Evolutionary conservation across 208 protist genomes (phyloP), one percentile per base, ranked within the genome.

Genomic region (Paratrypanosoma confusum): DNA sequence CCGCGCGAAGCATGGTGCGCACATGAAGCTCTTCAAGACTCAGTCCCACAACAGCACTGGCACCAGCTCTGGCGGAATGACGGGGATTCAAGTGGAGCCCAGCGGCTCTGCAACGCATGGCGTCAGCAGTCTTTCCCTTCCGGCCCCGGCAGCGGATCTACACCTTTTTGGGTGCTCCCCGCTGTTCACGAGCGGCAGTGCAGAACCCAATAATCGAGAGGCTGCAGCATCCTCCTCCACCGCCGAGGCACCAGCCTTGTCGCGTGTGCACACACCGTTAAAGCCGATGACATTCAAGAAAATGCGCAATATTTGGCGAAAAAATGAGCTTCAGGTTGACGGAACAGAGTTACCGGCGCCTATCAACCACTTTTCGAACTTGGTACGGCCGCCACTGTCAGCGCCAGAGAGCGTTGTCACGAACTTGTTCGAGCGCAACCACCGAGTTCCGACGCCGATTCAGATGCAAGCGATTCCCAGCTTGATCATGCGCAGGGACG

Each of bases 391-490:
- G 8, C 83, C 83, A 26, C 67, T 93, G 31, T 81, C 50, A 38
- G 65, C 75, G 18, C 73, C 80, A 35, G 59, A 67, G 18, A 67
- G 79, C 43, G 57, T 92, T 3, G 75, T 89, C 11, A 69, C 77
- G 38, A 95, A 95, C 56, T 42, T 90, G 20, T 84, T 89, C 39
- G 46, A 57, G 16, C 74, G 78, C 13, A 71, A 86, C 22, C 93
- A 96, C 58, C 80, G 57, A 24, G 42, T 75, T 18, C 96, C 96
- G 13, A 98, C 97, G 10, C 83, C 95, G 6, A 95, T 98, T 53
- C 97, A 99, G 75, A 96, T 95, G 84, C 91, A 98, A 65, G 71
- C 90, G 7, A 97, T 98, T 28, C 92, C 96, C 3, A 65, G 68
- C 18, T 57, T 98, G 5, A 76, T 97, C 18, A 62, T 82, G 35